Conservation (phyloP, 2,329 filamentous ascomycete genomes). For the Exophiala aquamarina region DNA sequence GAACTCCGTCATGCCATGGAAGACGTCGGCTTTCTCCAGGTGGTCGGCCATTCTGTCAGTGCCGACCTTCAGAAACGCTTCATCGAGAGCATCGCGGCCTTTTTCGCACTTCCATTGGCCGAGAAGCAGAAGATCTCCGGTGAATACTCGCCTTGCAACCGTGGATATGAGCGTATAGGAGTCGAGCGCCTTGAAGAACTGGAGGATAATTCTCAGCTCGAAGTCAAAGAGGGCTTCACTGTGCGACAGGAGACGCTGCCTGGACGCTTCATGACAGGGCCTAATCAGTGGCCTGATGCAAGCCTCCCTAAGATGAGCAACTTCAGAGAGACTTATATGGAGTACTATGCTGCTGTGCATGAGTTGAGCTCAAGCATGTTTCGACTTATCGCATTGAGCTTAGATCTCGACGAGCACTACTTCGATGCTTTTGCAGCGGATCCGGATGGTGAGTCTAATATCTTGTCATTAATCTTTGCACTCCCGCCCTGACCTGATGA, state of each 20-base stretch:
- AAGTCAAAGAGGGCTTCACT: slow-evolving; percentile 4
- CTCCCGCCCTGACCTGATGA: no score
- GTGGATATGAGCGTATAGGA: slow-evolving; percentile 2
- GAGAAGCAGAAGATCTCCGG: slow-evolving; percentile 1
- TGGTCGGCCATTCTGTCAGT: slow-evolving; percentile 2
- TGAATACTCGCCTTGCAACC: not conserved
- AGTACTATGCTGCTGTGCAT: slow-evolving; percentile 11
- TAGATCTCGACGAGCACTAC: slow-evolving; percentile 12
- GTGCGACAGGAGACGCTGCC: slow-evolving; percentile 4
- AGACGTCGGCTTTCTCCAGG: slow-evolving; percentile 5
- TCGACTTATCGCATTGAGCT: slow-evolving; percentile 10
- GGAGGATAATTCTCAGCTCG: not conserved
- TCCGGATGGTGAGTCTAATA: slow-evolving; percentile 15
- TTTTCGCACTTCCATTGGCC: slow-evolving; percentile 2
- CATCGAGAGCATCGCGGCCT: not conserved
- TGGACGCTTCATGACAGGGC: slow-evolving; percentile 19
- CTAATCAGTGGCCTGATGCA: slow-evolving; percentile 14
- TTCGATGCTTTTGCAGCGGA: slow-evolving; percentile 15
- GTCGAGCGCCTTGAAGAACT: slow-evolving; percentile 3
- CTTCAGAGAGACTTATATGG: slow-evolving; percentile 10
- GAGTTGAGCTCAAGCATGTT: slow-evolving; percentile 13
- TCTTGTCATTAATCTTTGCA: no score
- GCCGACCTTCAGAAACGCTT: slow-evolving; percentile 2
- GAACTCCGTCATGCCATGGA: slow-evolving; percentile 3
- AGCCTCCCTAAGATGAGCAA: slow-evolving; percentile 4